Base-by-base conservation (phyloP, 129 eudicot species). In the Chrysanthemum lavandulifolium region DNA sequence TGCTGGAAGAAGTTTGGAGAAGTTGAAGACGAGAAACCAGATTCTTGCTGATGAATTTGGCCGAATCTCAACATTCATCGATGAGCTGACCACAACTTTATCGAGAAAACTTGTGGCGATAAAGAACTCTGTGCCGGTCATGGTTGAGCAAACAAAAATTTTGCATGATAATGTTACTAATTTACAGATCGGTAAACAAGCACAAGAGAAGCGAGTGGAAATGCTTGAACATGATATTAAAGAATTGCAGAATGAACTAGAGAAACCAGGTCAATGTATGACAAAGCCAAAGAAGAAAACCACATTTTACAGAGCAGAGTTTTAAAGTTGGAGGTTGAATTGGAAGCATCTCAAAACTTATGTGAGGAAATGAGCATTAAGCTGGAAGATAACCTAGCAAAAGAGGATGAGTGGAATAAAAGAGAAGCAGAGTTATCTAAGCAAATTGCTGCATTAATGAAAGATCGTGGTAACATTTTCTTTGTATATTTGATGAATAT, bases 361-460 rank as follows among this genome's bases (percentile, higher is more conserved):
- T 78, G 79, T 71, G 59, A 65, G 21, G 88, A 85, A 73, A 72
- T 83, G 82, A 79, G 65, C 25, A 10, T 68, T 61, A 74, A 75
- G 19, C 59, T 85, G 33, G 78, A 75, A 63, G 82, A 78, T 49
- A 70, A 74, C 78, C 73, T 50, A 73, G 83, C 61, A 27, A 71
- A 77, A 69, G 89, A 81, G 71, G 82, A 56, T 29, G 75, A 68
- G 3, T 47, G 72, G 81, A 74, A 72, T 63, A 72, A 77, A 63
- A 85, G 82, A 79, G 97, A 88, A 68, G 82, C 72, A 61, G 97
- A 90, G 63, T 61, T 83, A 45, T 74, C 86, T 15, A 18, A 69
- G 58, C 78, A 67, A 67, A 69, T 80, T 54, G 67, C 69, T 63
- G 55, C 77, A 68, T 67, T 31, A 6, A 51, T 59, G 59, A 77